phyloP scores from a whole-genome alignment of 192 early-diverging fungal species.

The Coemansia sp. region DNA sequence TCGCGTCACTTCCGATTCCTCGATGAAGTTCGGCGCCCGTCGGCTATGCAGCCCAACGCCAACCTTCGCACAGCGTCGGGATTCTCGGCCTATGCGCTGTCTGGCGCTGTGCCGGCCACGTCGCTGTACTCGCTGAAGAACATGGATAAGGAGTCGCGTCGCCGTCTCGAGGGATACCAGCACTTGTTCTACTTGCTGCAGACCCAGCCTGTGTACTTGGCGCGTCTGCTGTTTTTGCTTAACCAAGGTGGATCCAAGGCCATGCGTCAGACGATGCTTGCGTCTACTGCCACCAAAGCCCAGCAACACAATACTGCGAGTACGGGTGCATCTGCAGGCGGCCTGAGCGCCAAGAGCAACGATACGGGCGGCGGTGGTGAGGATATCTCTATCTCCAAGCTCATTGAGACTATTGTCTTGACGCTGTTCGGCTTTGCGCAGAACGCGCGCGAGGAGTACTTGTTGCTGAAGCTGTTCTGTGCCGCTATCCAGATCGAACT shows the following conservation, averaged over 20 bases:
- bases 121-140: slow-evolving; percentile 69
- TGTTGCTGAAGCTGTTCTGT: slow-evolving; percentile 93
- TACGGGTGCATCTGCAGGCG: not conserved
- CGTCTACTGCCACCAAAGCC: not conserved
- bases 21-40: slow-evolving; percentile 55
- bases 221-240: slow-evolving; percentile 82
- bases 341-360: slow-evolving; percentile 6
- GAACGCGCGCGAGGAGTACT: slow-evolving; percentile 93
- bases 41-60: slow-evolving; percentile 18
- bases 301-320: not conserved
- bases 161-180: slow-evolving; percentile 81
- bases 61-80: slow-evolving; percentile 18
- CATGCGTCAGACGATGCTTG: slow-evolving; percentile 45
- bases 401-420: slow-evolving; percentile 88
- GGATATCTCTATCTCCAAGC: slow-evolving; percentile 60
- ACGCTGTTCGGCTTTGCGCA: slow-evolving; percentile 97
- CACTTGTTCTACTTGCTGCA: slow-evolving; percentile 96
- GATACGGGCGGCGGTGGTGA: slow-evolving; percentile 16
- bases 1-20: slow-evolving; percentile 57
- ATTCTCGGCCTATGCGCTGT: slow-evolving; percentile 61
- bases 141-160: slow-evolving; percentile 84
- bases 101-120: slow-evolving; percentile 20
- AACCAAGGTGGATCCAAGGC: slow-evolving; percentile 75
- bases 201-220: slow-evolving; percentile 92
- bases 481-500: slow-evolving; percentile 90